Base-by-base conservation (phyloP, 352 stramenopile genomes). In the Pythium brassicae region DNA sequence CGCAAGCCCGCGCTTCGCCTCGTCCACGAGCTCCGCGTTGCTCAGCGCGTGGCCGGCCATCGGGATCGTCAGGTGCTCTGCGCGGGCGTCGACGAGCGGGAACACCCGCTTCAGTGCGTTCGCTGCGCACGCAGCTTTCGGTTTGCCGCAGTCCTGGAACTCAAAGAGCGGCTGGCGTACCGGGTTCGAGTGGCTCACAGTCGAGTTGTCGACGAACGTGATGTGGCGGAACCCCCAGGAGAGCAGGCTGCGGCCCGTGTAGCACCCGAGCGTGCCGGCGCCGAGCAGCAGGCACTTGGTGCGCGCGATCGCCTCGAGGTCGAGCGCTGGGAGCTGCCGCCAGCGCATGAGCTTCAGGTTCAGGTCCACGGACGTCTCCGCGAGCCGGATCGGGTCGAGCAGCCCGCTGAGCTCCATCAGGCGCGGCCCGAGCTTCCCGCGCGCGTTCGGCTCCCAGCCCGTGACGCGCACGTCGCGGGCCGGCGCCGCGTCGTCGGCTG, bases 301-400 rank as follows among this genome's bases (percentile, higher is more conserved):
- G 7, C 72, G 59, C 34, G 82, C 84, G 29, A 99, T 74, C 35
- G 74, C 59, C 8, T 97, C 87, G 14, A 98, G 73, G 65, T 99
- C 71, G 1, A 99, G 77, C 32, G 78, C 74, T 6, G 97, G 97
- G 22, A 99, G 74, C 53, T 98, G 92, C 6, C 97, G 79, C 97
- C 97, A 99, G 37, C 97, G 89, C 97, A 99, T 99, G 19, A 99
- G 77, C 68, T 98, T 97, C 10, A 99, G 66, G 69, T 99, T 99
- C 49, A 99, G 76, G 64, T 99, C 92, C n/a, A 98, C 93, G 1
- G 96, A 98, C 55, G 97, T 95, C 40, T 97, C 83, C 8, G 94
- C 94, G 20, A 99, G 83, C 27, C 95, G 89, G 10, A 90, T 78
- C 50, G 75, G 92, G 55, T 95, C 83, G 26, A 95, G 55, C 11